These are phyloP conservation scores for Vitis rotundifolia DNA, from an alignment of 164 flowering plant genomes.

Conservation along the genomic window DNA sequence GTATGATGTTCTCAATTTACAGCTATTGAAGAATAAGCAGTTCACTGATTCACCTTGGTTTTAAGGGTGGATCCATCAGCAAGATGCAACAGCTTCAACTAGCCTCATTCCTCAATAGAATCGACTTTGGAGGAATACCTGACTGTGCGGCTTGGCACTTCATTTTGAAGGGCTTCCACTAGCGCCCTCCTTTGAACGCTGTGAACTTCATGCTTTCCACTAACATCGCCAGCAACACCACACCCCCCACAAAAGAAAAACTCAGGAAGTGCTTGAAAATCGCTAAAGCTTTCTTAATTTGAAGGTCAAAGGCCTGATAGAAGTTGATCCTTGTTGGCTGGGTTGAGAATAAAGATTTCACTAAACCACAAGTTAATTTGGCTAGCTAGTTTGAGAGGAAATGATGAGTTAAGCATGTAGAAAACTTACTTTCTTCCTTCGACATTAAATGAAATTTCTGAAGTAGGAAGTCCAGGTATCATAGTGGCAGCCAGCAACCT, in stretches of 20 bases:
- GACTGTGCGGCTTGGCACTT: slow-evolving; percentile 69
- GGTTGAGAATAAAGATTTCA: no score
- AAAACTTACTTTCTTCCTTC: slow-evolving; percentile 23
- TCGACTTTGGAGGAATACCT: slow-evolving; percentile 74
- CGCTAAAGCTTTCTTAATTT: no score
- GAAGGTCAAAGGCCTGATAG: no score
- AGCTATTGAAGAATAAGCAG: no score
- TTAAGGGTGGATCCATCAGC: slow-evolving; percentile 63
- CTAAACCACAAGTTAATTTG: no score
- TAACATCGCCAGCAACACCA: not conserved
- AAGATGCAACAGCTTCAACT: slow-evolving; percentile 57
- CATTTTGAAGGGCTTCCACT: slow-evolving; percentile 53
- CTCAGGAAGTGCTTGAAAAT: no score
- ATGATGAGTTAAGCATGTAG: no score
- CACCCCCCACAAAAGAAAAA: slow-evolving; percentile 4
- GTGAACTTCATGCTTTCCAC: slow-evolving; percentile 48
- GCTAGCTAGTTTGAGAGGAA: no score
- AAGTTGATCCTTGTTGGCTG: no score
- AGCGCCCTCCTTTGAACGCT: slow-evolving; percentile 51
- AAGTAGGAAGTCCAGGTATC: slow-evolving; percentile 17
- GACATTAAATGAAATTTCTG: slow-evolving; percentile 15
- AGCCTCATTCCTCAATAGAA: slow-evolving; percentile 51
- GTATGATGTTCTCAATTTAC: no score
- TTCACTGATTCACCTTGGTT: slow-evolving; percentile 49
- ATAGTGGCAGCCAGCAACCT: slow-evolving; percentile 24